Conservation (phyloP, 441 rosid genomes). For the Biscutella laevigata region DNA sequence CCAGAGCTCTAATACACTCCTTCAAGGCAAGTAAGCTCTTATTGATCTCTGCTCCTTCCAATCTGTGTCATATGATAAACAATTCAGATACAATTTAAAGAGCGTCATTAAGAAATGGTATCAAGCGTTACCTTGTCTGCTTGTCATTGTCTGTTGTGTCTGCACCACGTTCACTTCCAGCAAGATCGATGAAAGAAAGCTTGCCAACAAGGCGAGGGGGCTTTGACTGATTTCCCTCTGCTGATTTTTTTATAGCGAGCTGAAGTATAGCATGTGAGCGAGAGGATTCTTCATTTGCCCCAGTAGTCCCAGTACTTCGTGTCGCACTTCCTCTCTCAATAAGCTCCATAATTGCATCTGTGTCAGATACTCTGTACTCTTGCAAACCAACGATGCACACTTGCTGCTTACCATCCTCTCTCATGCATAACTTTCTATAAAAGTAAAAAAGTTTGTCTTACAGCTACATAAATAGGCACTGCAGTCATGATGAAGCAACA, state of each 20-base stretch:
- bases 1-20: conserved; percentile 87
- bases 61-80: conserved; percentile 42
- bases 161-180: conserved; percentile 96
- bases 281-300: conserved; percentile 96
- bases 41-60: conserved; percentile 96
- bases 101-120: not conserved
- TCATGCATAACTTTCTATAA: conserved; percentile 78
- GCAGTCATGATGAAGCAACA: not conserved
- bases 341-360: conserved; percentile 69
- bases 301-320: conserved; percentile 85
- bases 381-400: conserved; percentile 91
- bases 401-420: conserved; percentile 94
- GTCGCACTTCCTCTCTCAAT: conserved; percentile 84
- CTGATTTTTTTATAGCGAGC: conserved; percentile 74
- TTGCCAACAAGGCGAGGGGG: conserved; percentile 73
- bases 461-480: not conserved
- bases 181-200: conserved; percentile 87
- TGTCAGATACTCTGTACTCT: conserved; percentile 75
- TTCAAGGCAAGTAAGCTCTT: conserved; percentile 84
- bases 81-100: no score
- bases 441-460: not conserved
- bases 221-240: conserved; percentile 64
- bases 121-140: conserved; percentile 57
- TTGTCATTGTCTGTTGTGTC: conserved; percentile 95
- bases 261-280: conserved; percentile 96